Percentiles rank a stretch among this genome's conserved stretches.
Conservation (phyloP, 2,329 filamentous ascomycete genomes). For the Pestalotiopsis sp. region DNA sequence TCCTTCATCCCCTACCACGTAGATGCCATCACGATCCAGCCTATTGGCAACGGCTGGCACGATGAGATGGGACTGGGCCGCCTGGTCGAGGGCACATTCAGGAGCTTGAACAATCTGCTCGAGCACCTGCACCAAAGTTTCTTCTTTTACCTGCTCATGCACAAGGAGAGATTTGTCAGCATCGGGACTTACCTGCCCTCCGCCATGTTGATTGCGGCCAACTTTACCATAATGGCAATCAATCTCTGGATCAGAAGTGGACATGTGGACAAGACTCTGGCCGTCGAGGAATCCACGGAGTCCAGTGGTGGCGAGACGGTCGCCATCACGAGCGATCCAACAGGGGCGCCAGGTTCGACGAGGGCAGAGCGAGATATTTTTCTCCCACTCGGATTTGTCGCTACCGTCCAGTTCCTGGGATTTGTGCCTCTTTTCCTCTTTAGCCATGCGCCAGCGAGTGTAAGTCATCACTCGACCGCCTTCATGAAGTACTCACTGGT, state of each 20-base stretch:
- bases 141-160: conserved; percentile 97
- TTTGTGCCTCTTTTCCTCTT: conserved; percentile 85
- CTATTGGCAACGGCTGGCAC: conserved; percentile 90
- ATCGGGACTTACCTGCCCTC: conserved; percentile 97
- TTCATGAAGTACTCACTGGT: not conserved
- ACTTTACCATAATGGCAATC: conserved; percentile 95
- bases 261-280: conserved; percentile 35
- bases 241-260: conserved; percentile 93
- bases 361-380: conserved; percentile 68
- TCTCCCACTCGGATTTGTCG: conserved; percentile 74
- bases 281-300: conserved; percentile 24
- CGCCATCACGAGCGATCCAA: conserved; percentile 17
- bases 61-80: conserved; percentile 96
- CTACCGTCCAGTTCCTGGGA: conserved; percentile 74
- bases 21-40: conserved; percentile 91
- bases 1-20: conserved; percentile 98
- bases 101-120: conserved; percentile 93
- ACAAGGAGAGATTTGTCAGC: conserved; percentile 90
- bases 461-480: conserved; percentile 44
- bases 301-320: conserved; percentile 33
- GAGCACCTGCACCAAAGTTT: conserved; percentile 98
- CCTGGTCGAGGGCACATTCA: conserved; percentile 85
- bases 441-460: conserved; percentile 70
- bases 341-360: conserved; percentile 18
- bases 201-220: conserved; percentile 94